Evolutionary conservation across 345 rosid genomes (phyloP), one percentile per base, ranked within the genome.

Genomic region (Capsella bursapastoris): DNA sequence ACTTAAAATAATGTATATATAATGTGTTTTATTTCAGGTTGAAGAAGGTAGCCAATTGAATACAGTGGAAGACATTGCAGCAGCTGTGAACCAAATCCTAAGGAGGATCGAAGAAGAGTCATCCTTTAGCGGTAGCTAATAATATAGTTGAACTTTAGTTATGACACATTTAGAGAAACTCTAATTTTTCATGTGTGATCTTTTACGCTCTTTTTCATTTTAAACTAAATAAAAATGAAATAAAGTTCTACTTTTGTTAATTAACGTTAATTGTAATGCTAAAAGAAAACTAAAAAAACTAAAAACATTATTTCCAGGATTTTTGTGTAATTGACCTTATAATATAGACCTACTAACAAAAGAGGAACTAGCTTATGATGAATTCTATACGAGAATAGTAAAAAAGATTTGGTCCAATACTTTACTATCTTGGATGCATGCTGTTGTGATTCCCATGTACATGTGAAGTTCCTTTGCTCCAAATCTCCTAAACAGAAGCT

Each of bases 61-160:
- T 40, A 88, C 96, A 27, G 92, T 90, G 74, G 98, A 93, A 57
- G 98, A 89, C 70, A 85, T 93, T 64, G 97, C 97, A 48, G 87
- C 89, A 4, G 96, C 89, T 37, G 84, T 89, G 48, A 86, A 93
- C 75, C 84, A 89, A 77, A 79, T 89, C 83, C 67, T 93, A 53
- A 76, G 73, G 40, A 83, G 79, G 77, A 83, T 90, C 60, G 79
- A 93, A 81, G 92, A 85, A 79, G 96, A 86, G 68, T 80, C 90
- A 41, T 52, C 82, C 2, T 62, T 55, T 47, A 78, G 75, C 71
- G 25, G 25, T 22, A 22, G 25, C 25, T 22, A 22, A 22, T 78
- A 64, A 67, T 67, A 72, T 78, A 52, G 29, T 55, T 60, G 10
- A 45, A 16, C 56, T 53, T 73, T 73, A 67, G 64, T 51, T 57